Evolutionary conservation across 2,329 filamentous ascomycete species (phyloP).

Genomic region (Hymenoscyphus fraxineus): DNA sequence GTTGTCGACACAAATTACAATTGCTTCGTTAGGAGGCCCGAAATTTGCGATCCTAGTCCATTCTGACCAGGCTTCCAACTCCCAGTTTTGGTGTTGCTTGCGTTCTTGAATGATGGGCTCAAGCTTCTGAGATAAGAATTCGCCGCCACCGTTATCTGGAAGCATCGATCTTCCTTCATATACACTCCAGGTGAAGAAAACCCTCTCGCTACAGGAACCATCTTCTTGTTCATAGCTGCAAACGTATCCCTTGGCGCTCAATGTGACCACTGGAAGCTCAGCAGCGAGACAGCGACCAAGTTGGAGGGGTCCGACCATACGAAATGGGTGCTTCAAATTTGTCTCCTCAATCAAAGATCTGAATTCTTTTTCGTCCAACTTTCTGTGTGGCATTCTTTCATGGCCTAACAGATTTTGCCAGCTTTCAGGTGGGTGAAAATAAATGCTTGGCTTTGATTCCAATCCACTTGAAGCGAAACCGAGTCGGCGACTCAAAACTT

Average conservation of each 20-base stretch:
- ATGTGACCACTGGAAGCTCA: slow-evolving; percentile 17
- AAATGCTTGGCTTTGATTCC: not conserved
- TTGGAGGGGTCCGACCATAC: slow-evolving; percentile 16
- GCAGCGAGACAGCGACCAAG: slow-evolving; percentile 13
- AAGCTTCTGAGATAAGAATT: slow-evolving; percentile 14
- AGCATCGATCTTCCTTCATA: slow-evolving; percentile 10
- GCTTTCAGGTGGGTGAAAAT: slow-evolving; percentile 7
- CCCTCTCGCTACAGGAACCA: slow-evolving; percentile 11
- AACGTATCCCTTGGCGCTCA: slow-evolving; percentile 14
- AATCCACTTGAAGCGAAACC: no score
- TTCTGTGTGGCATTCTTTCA: not conserved
- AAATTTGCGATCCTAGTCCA: slow-evolving; percentile 14
- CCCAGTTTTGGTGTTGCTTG: not conserved
- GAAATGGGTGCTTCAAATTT: slow-evolving; percentile 2
- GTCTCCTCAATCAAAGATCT: slow-evolving; percentile 11
- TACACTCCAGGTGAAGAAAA: slow-evolving; percentile 12
- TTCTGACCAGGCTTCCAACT: slow-evolving; percentile 15
- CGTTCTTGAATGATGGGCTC: slow-evolving; percentile 6
- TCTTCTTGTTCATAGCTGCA: slow-evolving; percentile 18
- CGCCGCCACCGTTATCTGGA: slow-evolving; percentile 10
- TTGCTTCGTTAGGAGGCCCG: slow-evolving; percentile 16
- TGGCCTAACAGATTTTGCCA: slow-evolving; percentile 12
- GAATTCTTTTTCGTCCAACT: slow-evolving; percentile 10
- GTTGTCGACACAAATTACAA: slow-evolving; percentile 18
- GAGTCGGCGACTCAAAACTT: no score